These are phyloP conservation scores for Aspergillus novoparasiticus DNA, from an alignment of 2,329 filamentous ascomycete species.

Conservation along the genomic window DNA sequence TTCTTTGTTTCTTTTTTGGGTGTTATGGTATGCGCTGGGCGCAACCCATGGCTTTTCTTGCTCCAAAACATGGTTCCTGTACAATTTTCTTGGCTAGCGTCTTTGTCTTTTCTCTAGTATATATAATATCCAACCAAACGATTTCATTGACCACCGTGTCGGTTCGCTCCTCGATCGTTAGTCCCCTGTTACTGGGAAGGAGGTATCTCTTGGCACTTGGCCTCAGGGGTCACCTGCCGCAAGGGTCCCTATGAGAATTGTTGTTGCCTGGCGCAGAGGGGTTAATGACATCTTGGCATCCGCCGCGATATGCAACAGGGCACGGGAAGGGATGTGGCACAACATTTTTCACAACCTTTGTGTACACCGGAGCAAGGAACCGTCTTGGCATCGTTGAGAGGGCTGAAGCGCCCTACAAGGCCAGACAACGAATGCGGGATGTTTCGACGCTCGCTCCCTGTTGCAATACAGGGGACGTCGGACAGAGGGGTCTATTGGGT, in stretches of 20 bases:
- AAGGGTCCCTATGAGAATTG: background rate
- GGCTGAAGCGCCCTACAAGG: conserved; percentile 5
- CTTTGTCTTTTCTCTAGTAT: background rate
- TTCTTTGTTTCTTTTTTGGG: conserved; percentile 11
- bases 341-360: background rate
- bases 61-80: background rate
- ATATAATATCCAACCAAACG: conserved; percentile 10
- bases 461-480: background rate
- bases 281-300: background rate
- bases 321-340: background rate
- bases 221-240: background rate
- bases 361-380: background rate
- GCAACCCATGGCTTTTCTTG: conserved; percentile 14
- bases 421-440: background rate
- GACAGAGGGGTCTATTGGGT: background rate
- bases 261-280: background rate
- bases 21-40: conserved; percentile 27
- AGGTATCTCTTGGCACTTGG: background rate
- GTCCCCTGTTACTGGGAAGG: background rate
- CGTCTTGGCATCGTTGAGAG: background rate
- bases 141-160: background rate
- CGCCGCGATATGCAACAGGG: background rate
- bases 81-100: conserved; percentile 3
- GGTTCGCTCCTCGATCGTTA: background rate
- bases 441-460: background rate